Percentiles rank a stretch among this genome's conserved stretches.
Conservation (phyloP, 306 rosid species). For the Purshia tridentata region DNA sequence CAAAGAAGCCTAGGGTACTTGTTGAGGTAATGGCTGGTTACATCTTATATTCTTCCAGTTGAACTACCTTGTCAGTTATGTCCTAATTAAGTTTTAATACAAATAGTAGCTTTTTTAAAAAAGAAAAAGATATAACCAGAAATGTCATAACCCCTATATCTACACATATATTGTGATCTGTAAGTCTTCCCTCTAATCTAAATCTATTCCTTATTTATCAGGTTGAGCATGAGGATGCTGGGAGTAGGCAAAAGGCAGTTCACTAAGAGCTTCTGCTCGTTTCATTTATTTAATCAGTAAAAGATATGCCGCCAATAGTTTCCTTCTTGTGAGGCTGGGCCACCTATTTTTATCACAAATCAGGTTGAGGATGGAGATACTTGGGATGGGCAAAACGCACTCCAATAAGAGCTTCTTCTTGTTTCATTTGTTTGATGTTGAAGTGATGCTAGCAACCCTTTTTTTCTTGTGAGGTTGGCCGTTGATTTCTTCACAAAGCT, state of each 20-base stretch:
- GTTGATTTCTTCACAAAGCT: conserved; percentile 7
- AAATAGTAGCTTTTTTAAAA: not conserved
- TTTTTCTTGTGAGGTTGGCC: not conserved
- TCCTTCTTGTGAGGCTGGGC: not conserved
- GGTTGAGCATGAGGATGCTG: conserved; percentile 54
- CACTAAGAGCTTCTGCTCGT: conserved; percentile 29
- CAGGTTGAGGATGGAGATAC: conserved; percentile 56
- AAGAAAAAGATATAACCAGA: not conserved
- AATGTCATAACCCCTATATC: not conserved
- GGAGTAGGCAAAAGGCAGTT: conserved; percentile 47
- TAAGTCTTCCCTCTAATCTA: not conserved
- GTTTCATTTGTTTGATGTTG: conserved; percentile 4
- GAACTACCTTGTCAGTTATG: not conserved
- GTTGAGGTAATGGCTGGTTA: conserved; percentile 68
- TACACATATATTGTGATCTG: not conserved
- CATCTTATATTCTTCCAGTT: conserved; percentile 11
- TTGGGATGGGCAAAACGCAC: conserved; percentile 45
- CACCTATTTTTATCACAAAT: conserved; percentile 1
- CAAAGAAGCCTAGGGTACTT: conserved; percentile 58
- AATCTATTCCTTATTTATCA: conserved; percentile 9
- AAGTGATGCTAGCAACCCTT: not conserved
- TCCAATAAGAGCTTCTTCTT: conserved; percentile 31
- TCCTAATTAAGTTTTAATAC: not conserved
- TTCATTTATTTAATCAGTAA: conserved; percentile 6
- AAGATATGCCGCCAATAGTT: not conserved